Evolutionary conservation across 495 filamentous ascomycete species (phyloP), one percentile per base, ranked within the genome.

Genomic region (Neurospora sp.): DNA sequence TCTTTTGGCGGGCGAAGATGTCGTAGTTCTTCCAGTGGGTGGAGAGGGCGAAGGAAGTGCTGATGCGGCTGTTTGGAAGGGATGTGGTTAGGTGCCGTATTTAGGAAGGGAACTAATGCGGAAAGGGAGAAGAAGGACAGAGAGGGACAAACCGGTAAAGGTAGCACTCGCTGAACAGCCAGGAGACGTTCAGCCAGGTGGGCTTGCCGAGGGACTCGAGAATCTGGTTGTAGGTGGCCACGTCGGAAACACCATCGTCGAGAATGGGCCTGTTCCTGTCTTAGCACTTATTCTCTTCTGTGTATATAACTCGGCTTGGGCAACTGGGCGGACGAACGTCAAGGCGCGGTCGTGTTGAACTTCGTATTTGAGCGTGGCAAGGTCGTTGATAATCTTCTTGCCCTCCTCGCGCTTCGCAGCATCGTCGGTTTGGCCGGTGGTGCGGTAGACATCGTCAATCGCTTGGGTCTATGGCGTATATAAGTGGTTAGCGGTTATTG

Each of bases 141-240:
- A 27, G 46, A 69, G 38, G 59, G 20, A 71, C 79, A 10, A 80
- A 90, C 91, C 89, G 87, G 88, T 97, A 98, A 22, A 99, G 87
- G 78, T 98, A 99, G 84, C 96, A 98, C 84, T 99, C 96, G 31
- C 90, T 84, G 81, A 87, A 99, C 10, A 98, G 88, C 96, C 96
- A 99, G 3, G 94, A 83, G 7, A 89, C 89, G 70, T 91, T 85
- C 80, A 93, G 91, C 96, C 96, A 99, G 40, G 86, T 89, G 0
- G 91, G 90, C 71, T 85, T 86, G 59, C 91, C 93, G 18, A 94
- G 86, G 73, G 89, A 81, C 73, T 91, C 87, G n/a, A 98, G 83
- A 79, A 98, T 93, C 71, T 89, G 79, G 79, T 98, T 99, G 81
- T 98, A 98, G 12, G 84, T 83, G n/a, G 85, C 86, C 44, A 97